Conservation (phyloP, 2,329 filamentous ascomycete species). For the Rhinocladiella similis region DNA sequence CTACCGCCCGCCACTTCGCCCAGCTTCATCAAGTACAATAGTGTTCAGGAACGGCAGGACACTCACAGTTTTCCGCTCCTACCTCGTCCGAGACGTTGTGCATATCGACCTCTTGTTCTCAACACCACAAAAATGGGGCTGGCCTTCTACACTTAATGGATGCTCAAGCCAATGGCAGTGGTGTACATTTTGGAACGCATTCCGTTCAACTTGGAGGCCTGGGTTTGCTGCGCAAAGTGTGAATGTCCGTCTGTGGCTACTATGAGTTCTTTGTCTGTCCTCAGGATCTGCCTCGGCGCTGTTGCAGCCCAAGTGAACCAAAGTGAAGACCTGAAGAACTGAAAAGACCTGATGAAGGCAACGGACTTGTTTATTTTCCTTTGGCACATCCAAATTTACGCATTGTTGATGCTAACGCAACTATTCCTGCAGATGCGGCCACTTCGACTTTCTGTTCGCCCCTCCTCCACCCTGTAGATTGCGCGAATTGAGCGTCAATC, state of each 20-base stretch:
- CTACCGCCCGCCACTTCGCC: neutral
- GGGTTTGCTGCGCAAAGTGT: conserved; percentile 12
- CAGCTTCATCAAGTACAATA: conserved; percentile 14
- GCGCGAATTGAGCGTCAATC: neutral
- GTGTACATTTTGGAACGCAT: conserved; percentile 18
- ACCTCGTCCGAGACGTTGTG: conserved; percentile 18
- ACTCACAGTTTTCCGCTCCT: neutral
- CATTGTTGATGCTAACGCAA: neutral
- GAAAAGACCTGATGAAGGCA: conserved; percentile 26
- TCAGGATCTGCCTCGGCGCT: neutral
- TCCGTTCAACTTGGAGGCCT: neutral
- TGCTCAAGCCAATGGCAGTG: conserved; percentile 26
- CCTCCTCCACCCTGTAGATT: too few relatives aligned
- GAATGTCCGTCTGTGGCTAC: neutral
- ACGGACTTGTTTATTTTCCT: neutral
- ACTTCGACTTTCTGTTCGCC: neutral
- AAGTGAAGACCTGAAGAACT: conserved; percentile 26
- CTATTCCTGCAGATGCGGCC: neutral
- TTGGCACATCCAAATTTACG: neutral
- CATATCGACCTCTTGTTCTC: conserved; percentile 13
- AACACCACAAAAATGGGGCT: conserved; percentile 26
- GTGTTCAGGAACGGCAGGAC: too few relatives aligned
- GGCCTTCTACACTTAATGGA: conserved; percentile 9
- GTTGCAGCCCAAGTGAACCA: conserved; percentile 15
- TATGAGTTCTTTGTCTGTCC: conserved; percentile 1